Base-by-base conservation (phyloP, 176 grass and related monocot species). In the Carex myosuroides region DNA sequence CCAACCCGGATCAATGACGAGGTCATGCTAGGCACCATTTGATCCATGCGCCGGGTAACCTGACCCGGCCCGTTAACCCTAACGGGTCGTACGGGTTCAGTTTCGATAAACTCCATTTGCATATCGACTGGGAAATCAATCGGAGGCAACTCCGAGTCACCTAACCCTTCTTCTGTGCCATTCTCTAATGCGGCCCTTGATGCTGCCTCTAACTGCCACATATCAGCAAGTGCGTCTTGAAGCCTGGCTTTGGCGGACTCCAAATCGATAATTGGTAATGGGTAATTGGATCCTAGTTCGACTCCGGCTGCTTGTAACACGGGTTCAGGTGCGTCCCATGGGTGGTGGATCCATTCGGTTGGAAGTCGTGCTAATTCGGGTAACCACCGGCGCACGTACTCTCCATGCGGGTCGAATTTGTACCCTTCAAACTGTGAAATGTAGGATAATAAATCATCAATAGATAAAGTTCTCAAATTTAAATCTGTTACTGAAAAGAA, bases 291-390 rank as follows among this genome's bases (percentile, higher is more conserved):
- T 8, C 93, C 96, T 16, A 98, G 37, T 88, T 98, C 96, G 32
- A 98, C 84, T 55, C 96, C 96, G 56, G 96, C 96, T 81, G 96
- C 96, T 87, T 95, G 91, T 29, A 98, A 77, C 70, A 98, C 93
- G 1, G 91, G 86, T 21, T 86, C 85, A 35, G 96, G 93, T 35
- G 96, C 91, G 59, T 93, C 89, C 96, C 96, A 98, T 14, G 96
- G 96, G 65, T 98, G 96, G 62, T 98, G 96, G 85, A 98, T 98
- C 96, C 96, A 98, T 85, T 98, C 92, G 17, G 92, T 98, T 3
- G 96, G 96, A 18, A 98, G 59, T 80, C 96, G 88, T 81, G 91
- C 96, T 53, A 98, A 90, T 87, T 98, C 96, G 17, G 96, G 96
- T 84, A 98, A 79, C 96, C 96, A 98, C 9, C 96, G 88, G 13